Evolutionary conservation across 495 filamentous ascomycete species (phyloP).

Genomic region (Hypoxylon subgilvum): DNA sequence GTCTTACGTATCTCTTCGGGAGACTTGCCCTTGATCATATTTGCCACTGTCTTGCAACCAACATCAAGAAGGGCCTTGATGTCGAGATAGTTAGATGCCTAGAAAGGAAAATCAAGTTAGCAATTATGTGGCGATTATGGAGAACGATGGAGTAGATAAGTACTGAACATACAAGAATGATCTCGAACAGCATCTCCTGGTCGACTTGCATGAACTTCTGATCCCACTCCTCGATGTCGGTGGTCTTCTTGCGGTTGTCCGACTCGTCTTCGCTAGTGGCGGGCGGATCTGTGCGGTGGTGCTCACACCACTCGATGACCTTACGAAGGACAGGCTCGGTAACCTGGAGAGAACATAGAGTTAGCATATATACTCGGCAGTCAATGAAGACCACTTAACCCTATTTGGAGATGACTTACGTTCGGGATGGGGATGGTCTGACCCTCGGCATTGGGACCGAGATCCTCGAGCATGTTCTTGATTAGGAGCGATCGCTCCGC

Average conservation of each 20-base stretch:
- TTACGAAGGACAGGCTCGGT: constrained; percentile 92
- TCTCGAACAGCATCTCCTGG: constrained; percentile 99
- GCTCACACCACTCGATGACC: constrained; percentile 96
- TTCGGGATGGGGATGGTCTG: constrained; percentile 86
- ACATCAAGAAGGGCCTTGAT: constrained; percentile 84
- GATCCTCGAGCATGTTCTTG: constrained; percentile 96
- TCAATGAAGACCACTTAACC: background rate
- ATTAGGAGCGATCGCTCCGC: constrained; percentile 92
- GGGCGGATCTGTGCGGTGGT: constrained; percentile 87
- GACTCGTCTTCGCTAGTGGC: constrained; percentile 81
- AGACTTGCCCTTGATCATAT: constrained; percentile 87
- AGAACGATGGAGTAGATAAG: background rate
- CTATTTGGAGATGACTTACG: constrained; percentile 60
- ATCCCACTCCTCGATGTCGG: constrained; percentile 99
- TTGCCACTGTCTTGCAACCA: constrained; percentile 83
- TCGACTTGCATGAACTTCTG: constrained; percentile 99
- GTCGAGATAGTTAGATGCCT: constrained; percentile 80
- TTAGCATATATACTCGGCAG: constrained; percentile 9
- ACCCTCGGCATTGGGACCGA: constrained; percentile 69
- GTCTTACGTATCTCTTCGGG: constrained; percentile 84
- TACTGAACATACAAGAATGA: constrained; percentile 80
- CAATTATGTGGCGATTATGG: background rate
- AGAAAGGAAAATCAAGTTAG: constrained; percentile 15
- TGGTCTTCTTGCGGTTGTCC: constrained; percentile 95
- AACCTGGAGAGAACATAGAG: constrained; percentile 63